A percentile compares a stretch with the other conserved stretches of the same genome.
Conservation (phyloP, 257 asterid species). For the Penstemon eatonii region DNA sequence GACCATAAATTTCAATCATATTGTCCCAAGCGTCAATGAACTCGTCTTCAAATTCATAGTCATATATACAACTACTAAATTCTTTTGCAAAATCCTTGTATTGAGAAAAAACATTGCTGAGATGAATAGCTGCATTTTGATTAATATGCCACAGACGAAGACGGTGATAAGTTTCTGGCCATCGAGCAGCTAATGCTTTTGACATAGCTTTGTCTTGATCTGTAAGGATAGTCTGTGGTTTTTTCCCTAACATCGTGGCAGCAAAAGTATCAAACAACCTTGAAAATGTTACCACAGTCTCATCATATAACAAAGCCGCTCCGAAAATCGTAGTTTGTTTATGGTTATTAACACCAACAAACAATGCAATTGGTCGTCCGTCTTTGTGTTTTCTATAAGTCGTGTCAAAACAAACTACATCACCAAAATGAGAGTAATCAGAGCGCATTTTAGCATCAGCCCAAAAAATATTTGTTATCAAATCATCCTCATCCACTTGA, state of each 20-base stretch:
- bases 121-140: too few species aligned
- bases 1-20: not conserved
- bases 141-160: too few species aligned
- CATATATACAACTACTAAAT: slow-evolving; percentile 3
- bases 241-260: slow-evolving; percentile 12
- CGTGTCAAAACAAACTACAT: not conserved
- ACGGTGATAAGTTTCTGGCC: too few species aligned
- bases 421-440: too few species aligned
- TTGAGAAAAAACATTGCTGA: slow-evolving; percentile 1
- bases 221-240: not conserved
- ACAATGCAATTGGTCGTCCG: not conserved
- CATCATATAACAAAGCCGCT: slow-evolving; percentile 21
- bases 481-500: not conserved
- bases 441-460: too few species aligned
- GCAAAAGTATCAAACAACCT: slow-evolving; percentile 17
- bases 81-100: not conserved
- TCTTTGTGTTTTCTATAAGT: not conserved
- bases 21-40: not conserved
- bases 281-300: slow-evolving; percentile 4
- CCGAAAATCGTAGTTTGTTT: slow-evolving; percentile 15
- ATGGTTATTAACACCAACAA: slow-evolving; percentile 26
- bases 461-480: not conserved
- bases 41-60: not conserved
- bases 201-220: too few species aligned
- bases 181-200: too few species aligned